A percentile compares a stretch with the other conserved stretches of the same genome.
These are phyloP conservation scores for Emmonsiellopsis sp. DNA, from an alignment of 2,329 filamentous ascomycete species.

Conservation along the genomic window DNA sequence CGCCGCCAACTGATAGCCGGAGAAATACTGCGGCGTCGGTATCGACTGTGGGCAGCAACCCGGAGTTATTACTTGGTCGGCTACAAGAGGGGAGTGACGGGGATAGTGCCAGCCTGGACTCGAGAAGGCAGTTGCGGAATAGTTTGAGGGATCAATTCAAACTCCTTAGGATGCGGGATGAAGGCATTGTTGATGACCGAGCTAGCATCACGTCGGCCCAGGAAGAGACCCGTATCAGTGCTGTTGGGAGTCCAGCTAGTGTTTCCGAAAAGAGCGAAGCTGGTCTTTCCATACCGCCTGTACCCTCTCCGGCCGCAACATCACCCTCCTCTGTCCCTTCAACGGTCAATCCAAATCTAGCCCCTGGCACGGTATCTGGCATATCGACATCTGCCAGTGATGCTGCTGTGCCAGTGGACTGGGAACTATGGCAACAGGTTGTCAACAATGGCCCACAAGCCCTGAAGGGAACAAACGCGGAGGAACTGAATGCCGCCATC, in stretches of 20 bases:
- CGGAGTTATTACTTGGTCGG: conserved; percentile 67
- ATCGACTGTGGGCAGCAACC: conserved; percentile 68
- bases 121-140: conserved; percentile 44
- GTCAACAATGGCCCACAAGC: conserved; percentile 90
- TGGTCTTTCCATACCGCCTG: conserved; percentile 19
- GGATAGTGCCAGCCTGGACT: conserved; percentile 41
- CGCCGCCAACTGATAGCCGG: conserved; percentile 44
- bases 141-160: conserved; percentile 75
- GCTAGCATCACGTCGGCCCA: conserved; percentile 39
- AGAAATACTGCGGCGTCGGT: conserved; percentile 75
- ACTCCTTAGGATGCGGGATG: conserved; percentile 63
- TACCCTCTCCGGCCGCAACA: conserved; percentile 12
- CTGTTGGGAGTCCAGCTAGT: conserved; percentile 39
- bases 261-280: conserved; percentile 40
- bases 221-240: conserved; percentile 32
- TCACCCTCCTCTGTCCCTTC: conserved; percentile 42
- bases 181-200: conserved; percentile 53
- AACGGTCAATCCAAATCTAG: conserved; percentile 59
- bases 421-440: conserved; percentile 95
- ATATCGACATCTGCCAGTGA: conserved; percentile 62
- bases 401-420: conserved; percentile 68
- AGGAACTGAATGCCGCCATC: conserved; percentile 84
- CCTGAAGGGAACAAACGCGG: conserved; percentile 75
- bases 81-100: conserved; percentile 59
- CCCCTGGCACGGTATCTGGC: conserved; percentile 78